Evolutionary conservation across 176 grass and related monocot genomes (phyloP), one percentile per base, ranked within the genome.

Genomic region (Bonia amplexicaulis): DNA sequence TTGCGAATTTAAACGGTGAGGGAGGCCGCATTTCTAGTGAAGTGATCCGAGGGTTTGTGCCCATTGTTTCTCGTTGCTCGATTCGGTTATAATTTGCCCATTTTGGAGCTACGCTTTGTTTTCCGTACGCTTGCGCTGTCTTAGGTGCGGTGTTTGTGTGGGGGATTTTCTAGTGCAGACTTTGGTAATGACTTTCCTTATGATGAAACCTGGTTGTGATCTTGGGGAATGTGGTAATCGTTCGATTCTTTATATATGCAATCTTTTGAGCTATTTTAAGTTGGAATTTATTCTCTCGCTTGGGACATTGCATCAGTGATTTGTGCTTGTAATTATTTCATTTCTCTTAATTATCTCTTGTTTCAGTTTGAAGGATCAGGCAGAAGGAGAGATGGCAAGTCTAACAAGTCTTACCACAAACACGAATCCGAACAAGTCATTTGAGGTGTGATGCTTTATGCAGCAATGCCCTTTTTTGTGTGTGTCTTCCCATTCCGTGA

Each of bases 341-440:
- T 76, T 65, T 84, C 12, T 75, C 9, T 53, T 76, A 17, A 35
- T 53, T 40, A 8, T 35, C 62, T 27, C 14, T 76, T 40, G 55
- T 7, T 39, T 84, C 13, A 66, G 22, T 53, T 80, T 79, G 61
- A 44, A 61, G 70, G 77, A 41, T 74, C 59, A n/a, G 52, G 71
- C 10, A 19, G 68, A 81, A 80, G 69, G 48, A 74, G 82, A 74
- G 41, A 92, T 92, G 91, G 77, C 91, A 39, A 78, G 35, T 57
- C 77, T 92, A 65, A 81, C 85, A 22, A 66, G 80, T 57, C 81
- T 90, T 41, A 16, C 59, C 9, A 76, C 85, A 47, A 90, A 85
- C 77, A 19, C 46, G 9, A 92, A 92, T 40, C 91, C 91, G 0
- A 92, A 92, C 81, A 92, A 92, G 73, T 92, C 91, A 26, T 90